Evolutionary conservation across 129 eudicot species (phyloP).

Genomic region (carrot (Daucus carota)): DNA sequence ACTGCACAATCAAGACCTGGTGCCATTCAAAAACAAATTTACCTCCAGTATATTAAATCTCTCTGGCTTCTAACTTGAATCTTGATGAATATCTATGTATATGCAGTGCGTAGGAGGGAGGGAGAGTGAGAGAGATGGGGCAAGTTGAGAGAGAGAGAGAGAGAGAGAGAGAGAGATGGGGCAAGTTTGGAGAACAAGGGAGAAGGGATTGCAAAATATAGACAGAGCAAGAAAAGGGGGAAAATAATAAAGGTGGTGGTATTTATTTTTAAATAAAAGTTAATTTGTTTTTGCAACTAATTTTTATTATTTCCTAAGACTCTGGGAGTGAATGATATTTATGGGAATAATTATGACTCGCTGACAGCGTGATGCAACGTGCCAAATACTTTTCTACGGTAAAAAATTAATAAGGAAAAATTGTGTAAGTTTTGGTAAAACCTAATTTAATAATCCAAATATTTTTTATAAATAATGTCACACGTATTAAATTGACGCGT

Average conservation of each 20-base stretch:
- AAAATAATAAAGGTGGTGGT: not conserved
- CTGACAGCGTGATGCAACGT: not conserved
- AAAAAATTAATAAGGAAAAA: not conserved
- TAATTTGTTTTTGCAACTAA: not conserved
- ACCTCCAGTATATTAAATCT: not conserved
- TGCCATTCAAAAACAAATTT: slow-evolving; percentile 29
- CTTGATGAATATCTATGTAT: not conserved
- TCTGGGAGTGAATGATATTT: not conserved
- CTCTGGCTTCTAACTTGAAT: not conserved
- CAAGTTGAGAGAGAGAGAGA: not conserved
- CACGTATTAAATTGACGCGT: no score
- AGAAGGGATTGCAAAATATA: not conserved
- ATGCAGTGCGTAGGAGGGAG: not conserved
- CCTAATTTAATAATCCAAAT: no score
- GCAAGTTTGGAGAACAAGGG: not conserved
- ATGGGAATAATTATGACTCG: not conserved
- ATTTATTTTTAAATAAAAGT: not conserved
- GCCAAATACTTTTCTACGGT: not conserved
- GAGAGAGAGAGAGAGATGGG: not conserved
- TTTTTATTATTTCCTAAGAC: no score
- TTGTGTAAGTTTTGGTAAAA: no score
- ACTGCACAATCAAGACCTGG: slow-evolving; percentile 59
- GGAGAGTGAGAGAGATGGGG: not conserved
- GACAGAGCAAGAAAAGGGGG: not conserved
- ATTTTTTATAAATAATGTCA: no score